Evolutionary conservation across 2,329 filamentous ascomycete species (phyloP).

Genomic region (Exophiala alcalophila): DNA sequence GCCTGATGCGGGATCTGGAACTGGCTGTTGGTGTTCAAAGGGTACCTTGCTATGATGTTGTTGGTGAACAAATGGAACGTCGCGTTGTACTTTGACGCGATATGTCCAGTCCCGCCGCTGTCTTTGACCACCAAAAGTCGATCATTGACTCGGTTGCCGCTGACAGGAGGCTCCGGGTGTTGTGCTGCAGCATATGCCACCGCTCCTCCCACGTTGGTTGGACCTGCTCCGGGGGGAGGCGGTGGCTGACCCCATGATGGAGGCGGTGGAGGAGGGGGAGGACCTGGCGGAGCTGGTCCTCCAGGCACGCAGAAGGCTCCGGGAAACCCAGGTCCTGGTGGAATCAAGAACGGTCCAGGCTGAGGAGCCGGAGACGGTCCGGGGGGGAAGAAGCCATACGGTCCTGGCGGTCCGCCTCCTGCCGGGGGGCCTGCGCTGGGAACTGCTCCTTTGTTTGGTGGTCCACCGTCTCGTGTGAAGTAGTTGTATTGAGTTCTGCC

Average conservation of each 20-base stretch:
- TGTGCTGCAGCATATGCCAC: constrained; percentile 17
- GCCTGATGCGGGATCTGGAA: constrained; percentile 50
- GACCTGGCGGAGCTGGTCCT: constrained; percentile 12
- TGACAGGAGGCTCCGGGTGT: constrained; percentile 23
- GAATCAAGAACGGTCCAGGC: constrained; percentile 18
- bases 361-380: constrained; percentile 6
- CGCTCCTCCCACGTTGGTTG: constrained; percentile 10
- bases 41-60: constrained; percentile 25
- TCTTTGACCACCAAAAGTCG: constrained; percentile 22
- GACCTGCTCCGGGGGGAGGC: constrained; percentile 13
- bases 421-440: constrained; percentile 25
- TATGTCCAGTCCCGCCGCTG: constrained; percentile 19
- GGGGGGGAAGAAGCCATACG: constrained; percentile 10
- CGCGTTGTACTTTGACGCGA: constrained; percentile 20
- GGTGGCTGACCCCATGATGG: constrained; percentile 7
- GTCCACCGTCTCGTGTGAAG: constrained; percentile 33
- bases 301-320: constrained; percentile 24
- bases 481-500: constrained; percentile 29
- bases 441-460: constrained; percentile 35
- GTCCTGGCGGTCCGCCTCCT: constrained; percentile 9
- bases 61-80: constrained; percentile 41
- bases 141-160: constrained; percentile 29
- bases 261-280: constrained; percentile 14
- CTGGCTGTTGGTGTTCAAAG: constrained; percentile 33
- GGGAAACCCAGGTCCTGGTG: constrained; percentile 18